Base-by-base conservation (phyloP, 2,329 filamentous ascomycete species). In the Aureobasidium musti region DNA sequence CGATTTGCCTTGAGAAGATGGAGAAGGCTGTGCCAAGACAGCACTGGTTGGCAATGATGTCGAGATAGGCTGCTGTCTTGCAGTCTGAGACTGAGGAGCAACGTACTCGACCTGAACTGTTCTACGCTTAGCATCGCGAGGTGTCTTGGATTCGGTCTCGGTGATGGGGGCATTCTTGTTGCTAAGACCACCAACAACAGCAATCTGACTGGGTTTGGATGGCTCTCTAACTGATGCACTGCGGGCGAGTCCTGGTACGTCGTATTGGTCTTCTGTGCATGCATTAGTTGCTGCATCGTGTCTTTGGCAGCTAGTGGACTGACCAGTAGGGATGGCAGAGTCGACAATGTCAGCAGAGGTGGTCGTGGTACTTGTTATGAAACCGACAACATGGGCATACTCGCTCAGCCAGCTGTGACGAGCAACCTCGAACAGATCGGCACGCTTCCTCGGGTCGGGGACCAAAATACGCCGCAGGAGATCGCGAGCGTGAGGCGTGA, bases 91-190 rank as follows among this genome's bases (percentile, higher is more conserved):
- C 30, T 89, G 88, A 28, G 95, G 95, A 23, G 93, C 91, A 66
- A 98, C 95, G 77, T 99, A 99, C 81, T 99, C 95, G 68, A 99
- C 91, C 79, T 99, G 95, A 0, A 99, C 92, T 0, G 95, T 99
- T 72, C 93, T 87, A 67, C 95, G 88, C 79, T 98, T 98, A 73
- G 90, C 90, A 75, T 97, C 93, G 71, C 92, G 89, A 37, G 78
- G 8, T 83, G 80, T 76, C 91, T 90, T 49, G 86, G 84, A 73
- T 88, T 86, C 81, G 45, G 90, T 87, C 41, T 84, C 82, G 64
- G 92, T 90, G 71, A 92, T 84, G 71, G 89, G 90, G 67, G 89
- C 89, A 72, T 91, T 88, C 70, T 92, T 91, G 76, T 88, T 87
- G 52, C 82, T 83, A 67, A 94, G 81, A 23, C 91, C 91, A 60